Evolutionary conservation across 805 yeast species (phyloP).

Genomic region (Clavispora phyllophila): DNA sequence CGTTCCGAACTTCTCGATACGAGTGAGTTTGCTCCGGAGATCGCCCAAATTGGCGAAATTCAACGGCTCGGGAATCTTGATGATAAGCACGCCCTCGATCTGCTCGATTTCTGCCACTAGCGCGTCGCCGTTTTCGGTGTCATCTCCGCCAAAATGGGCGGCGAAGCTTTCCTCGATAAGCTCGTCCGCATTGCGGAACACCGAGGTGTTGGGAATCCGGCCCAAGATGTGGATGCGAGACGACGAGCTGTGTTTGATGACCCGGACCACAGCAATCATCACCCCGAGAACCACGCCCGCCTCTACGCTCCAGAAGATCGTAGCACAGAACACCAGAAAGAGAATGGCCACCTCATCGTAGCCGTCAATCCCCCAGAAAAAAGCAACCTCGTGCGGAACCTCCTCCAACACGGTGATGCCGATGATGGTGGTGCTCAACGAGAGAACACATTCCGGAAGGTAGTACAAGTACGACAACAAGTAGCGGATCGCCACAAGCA

Average conservation of each 20-base stretch:
- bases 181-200: constrained; percentile 70
- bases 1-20: constrained; percentile 77
- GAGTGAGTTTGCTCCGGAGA: constrained; percentile 55
- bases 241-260: constrained; percentile 35
- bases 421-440: constrained; percentile 30
- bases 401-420: constrained; percentile 50
- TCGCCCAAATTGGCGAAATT: constrained; percentile 85
- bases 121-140: constrained; percentile 26
- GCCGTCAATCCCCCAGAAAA: constrained; percentile 19
- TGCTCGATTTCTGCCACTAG: constrained; percentile 34
- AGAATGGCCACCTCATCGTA: constrained; percentile 21
- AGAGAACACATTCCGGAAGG: constrained; percentile 30
- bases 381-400: constrained; percentile 43
- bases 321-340: constrained; percentile 18
- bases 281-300: constrained; percentile 35
- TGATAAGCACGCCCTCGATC: constrained; percentile 69
- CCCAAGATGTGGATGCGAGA: constrained; percentile 44
- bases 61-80: constrained; percentile 82
- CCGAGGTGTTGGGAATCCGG: constrained; percentile 39
- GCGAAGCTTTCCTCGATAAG: constrained; percentile 36
- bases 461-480: constrained; percentile 23
- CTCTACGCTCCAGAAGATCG: constrained; percentile 34
- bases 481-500: constrained; percentile 20
- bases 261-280: constrained; percentile 28
- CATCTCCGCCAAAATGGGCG: neutral